Conservation (phyloP, 805 yeast genomes). For the Jamesozyma piceae region DNA sequence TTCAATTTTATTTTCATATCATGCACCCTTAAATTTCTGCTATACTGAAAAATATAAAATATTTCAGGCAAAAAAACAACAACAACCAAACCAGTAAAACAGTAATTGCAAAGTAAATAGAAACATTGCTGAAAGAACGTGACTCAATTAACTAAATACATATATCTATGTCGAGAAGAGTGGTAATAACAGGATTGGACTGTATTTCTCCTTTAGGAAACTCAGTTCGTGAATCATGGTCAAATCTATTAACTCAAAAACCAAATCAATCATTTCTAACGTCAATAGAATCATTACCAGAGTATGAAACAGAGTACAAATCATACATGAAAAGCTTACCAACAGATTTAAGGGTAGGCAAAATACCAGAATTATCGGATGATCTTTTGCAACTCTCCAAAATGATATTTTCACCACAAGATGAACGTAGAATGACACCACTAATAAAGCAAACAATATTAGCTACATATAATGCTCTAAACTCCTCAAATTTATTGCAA, state of each 20-base stretch:
- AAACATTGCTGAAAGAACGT: too few relatives aligned
- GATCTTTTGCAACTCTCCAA: slow-evolving; percentile 33
- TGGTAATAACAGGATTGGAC: slow-evolving; percentile 90
- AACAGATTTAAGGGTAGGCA: slow-evolving; percentile 58
- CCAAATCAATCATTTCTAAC: slow-evolving; percentile 41
- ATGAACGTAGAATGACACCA: slow-evolving; percentile 49
- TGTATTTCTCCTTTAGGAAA: slow-evolving; percentile 79
- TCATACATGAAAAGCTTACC: slow-evolving; percentile 45
- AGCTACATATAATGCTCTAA: slow-evolving; percentile 69
- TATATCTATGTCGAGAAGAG: slow-evolving; percentile 34
- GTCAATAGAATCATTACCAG: slow-evolving; percentile 37
- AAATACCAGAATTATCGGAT: slow-evolving; percentile 39
- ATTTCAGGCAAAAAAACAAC: too few relatives aligned
- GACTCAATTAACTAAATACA: too few relatives aligned
- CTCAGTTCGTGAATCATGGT: slow-evolving; percentile 50
- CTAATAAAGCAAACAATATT: slow-evolving; percentile 73
- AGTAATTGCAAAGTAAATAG: too few relatives aligned
- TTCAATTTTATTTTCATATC: too few relatives aligned
- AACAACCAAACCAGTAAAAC: too few relatives aligned
- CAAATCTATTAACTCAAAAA: slow-evolving; percentile 38
- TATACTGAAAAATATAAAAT: too few relatives aligned
- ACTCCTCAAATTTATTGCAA: slow-evolving; percentile 52
- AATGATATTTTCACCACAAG: slow-evolving; percentile 34
- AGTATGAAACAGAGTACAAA: slow-evolving; percentile 32
- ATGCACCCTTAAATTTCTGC: too few relatives aligned